Base-by-base conservation (phyloP, 2,329 filamentous ascomycete species). In the Coniochaeta prunicola region DNA sequence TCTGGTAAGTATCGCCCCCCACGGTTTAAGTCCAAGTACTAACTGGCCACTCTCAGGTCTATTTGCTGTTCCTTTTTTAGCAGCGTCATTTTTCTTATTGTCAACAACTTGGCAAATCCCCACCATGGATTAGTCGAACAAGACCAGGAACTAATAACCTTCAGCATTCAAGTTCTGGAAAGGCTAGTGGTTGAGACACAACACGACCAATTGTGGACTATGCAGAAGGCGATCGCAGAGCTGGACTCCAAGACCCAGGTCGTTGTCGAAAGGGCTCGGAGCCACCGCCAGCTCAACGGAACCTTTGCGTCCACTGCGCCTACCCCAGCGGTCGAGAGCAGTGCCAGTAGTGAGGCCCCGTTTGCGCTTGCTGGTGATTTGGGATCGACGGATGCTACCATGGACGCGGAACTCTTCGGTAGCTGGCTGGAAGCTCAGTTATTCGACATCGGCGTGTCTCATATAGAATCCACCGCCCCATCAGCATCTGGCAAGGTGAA, bases 11-110 rank as follows among this genome's bases (percentile, higher is more conserved):
- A 24, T 6, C 40, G 2, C 19, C 66, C 67, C 24, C 77, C 75
- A 75, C 69, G 71, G 19, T 61, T 65, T 17, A 66, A 64, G 66
- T 6, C 67, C 66, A 1, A 66, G 67, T 2, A 69, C 66, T 45
- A 15, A 45, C 19, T 24, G 12, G 40, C 1, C 5, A n/a, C 7
- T 45, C 4, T 4, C 70, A 74, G 36, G 69, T 67, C 53, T 60
- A 71, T 4, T 61, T 74, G 9, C 73, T 72, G 69, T 28, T 61
- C 70, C 0, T 67, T 71, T 38, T 69, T 73, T 54, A 72, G 70
- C 1, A 66, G 64, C 0, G 63, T 73, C n/a, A 69, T 73, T 56
- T 65, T 74, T 36, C 42, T 74, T 8, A 64, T 74, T 26, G 65
- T 66, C 59, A 69, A 73, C 61, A 70, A 71, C 61, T 61, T 67